A percentile compares a stretch with the other conserved stretches of the same genome.
These are phyloP conservation scores for Amorphotheca resinae DNA, from an alignment of 495 filamentous ascomycete genomes.

Conservation along the genomic window DNA sequence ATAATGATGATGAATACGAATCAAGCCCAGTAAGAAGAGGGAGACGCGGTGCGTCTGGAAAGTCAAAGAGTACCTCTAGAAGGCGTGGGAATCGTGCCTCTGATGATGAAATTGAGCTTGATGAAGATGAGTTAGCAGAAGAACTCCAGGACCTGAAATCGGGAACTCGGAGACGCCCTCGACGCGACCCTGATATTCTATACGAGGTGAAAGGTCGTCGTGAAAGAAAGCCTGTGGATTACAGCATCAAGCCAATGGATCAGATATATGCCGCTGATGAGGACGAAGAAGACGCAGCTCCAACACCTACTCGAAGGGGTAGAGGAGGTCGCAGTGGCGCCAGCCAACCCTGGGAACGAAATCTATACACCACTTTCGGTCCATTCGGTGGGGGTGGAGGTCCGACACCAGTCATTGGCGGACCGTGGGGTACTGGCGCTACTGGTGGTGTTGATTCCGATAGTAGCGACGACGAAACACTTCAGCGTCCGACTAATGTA, in stretches of 20 bases:
- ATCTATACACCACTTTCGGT: constrained; percentile 72
- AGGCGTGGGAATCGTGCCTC: constrained; percentile 26
- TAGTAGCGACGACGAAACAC: constrained; percentile 86
- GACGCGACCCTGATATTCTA: constrained; percentile 12
- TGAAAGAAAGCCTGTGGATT: constrained; percentile 50
- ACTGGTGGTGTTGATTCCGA: constrained; percentile 79
- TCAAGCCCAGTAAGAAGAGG: constrained; percentile 29
- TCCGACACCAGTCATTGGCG: constrained; percentile 56
- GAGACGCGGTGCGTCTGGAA: constrained; percentile 27
- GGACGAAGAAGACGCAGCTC: constrained; percentile 45
- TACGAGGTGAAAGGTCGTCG: constrained; percentile 33
- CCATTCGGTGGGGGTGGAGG: constrained; percentile 82
- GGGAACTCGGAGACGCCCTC: constrained; percentile 8
- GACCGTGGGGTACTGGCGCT: constrained; percentile 64
- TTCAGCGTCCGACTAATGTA: constrained; percentile 38
- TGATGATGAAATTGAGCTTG: constrained; percentile 60
- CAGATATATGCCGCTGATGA: constrained; percentile 55
- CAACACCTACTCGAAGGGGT: constrained; percentile 55
- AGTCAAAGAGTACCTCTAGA: constrained; percentile 26
- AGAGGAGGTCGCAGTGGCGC: constrained; percentile 40
- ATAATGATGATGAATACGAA: constrained; percentile 25
- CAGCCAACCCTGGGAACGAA: constrained; percentile 51
- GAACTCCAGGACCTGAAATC: constrained; percentile 36
- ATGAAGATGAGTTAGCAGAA: constrained; percentile 65
- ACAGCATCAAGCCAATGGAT: constrained; percentile 66